phyloP scores from a whole-genome alignment of 805 yeast genomes.

The Yamadazyma akitaensis region DNA sequence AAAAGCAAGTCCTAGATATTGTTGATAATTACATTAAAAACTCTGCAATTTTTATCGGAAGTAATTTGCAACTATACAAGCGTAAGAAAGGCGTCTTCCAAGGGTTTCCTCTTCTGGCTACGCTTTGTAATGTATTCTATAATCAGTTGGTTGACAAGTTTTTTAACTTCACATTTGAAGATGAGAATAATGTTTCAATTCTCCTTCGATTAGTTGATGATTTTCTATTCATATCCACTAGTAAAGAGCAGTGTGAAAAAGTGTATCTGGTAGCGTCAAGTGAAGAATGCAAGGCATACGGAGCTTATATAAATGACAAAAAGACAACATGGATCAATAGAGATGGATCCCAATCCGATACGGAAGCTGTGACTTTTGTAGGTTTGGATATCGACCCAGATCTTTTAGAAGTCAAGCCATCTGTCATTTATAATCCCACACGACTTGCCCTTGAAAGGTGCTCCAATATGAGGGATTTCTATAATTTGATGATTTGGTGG shows the following conservation, averaged over 20 bases:
- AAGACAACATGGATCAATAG: slow-evolving; percentile 21
- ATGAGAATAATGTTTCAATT: slow-evolving; percentile 21
- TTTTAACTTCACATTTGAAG: slow-evolving; percentile 14
- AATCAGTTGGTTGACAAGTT: slow-evolving; percentile 52
- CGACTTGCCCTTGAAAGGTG: slow-evolving; percentile 8
- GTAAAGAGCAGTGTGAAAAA: slow-evolving; percentile 18
- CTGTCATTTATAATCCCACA: slow-evolving; percentile 5
- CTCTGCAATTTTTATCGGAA: slow-evolving; percentile 42
- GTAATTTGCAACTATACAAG: slow-evolving; percentile 26
- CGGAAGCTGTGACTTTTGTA: slow-evolving; percentile 16
- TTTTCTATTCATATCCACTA: slow-evolving; percentile 64
- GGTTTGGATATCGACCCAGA: slow-evolving; percentile 4
- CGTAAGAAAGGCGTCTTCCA: slow-evolving; percentile 76
- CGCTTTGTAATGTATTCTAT: slow-evolving; percentile 71
- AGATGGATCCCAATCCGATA: slow-evolving; percentile 8
- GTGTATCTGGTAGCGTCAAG: slow-evolving; percentile 20
- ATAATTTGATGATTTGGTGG: slow-evolving; percentile 21
- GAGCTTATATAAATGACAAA: slow-evolving; percentile 33
- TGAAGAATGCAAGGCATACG: slow-evolving; percentile 22
- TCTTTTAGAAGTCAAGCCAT: slow-evolving; percentile 3
- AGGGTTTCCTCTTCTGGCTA: slow-evolving; percentile 74
- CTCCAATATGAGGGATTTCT: slow-evolving; percentile 10
- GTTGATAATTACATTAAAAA: slow-evolving; percentile 52
- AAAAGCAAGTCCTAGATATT: slow-evolving; percentile 43
- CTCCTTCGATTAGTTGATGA: slow-evolving; percentile 76